These are phyloP conservation scores for Zygosaccharomyces lentus DNA, from an alignment of 805 yeast species.

Conservation along the genomic window DNA sequence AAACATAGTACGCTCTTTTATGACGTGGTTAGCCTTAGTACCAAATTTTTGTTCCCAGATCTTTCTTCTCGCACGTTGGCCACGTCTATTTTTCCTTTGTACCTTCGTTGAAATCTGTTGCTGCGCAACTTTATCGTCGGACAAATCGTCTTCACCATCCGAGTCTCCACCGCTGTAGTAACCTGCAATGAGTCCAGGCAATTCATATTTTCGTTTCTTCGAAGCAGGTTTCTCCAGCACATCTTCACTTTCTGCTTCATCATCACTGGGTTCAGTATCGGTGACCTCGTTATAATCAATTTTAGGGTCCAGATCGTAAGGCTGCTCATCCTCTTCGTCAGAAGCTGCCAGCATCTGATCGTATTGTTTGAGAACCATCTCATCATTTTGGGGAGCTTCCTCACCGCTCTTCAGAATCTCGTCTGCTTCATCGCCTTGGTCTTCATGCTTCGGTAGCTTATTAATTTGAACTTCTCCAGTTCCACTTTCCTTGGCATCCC, in stretches of 20 bases:
- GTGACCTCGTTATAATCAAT: constrained; percentile 52
- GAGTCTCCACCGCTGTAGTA: constrained; percentile 82
- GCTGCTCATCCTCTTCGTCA: constrained; percentile 39
- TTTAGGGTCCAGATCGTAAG: constrained; percentile 26
- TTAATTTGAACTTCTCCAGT: constrained; percentile 24
- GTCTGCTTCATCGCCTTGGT: constrained; percentile 25
- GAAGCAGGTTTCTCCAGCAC: constrained; percentile 21
- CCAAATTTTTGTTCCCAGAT: constrained; percentile 96
- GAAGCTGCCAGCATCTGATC: constrained; percentile 39
- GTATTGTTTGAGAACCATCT: constrained; percentile 33
- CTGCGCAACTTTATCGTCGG: constrained; percentile 48
- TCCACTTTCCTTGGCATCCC: constrained; percentile 20
- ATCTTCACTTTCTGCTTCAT: constrained; percentile 14
- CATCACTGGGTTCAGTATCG: constrained; percentile 55
- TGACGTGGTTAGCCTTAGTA: constrained; percentile 72
- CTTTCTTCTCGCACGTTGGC: constrained; percentile 94
- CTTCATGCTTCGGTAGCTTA: constrained; percentile 15
- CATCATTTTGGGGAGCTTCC: constrained; percentile 14
- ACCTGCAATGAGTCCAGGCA: constrained; percentile 75
- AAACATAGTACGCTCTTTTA: constrained; percentile 54
- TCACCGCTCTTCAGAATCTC: constrained; percentile 21
- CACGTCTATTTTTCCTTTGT: constrained; percentile 81
- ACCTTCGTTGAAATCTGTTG: constrained; percentile 36
- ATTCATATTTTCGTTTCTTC: constrained; percentile 33
- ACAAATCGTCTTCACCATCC: constrained; percentile 44